These are phyloP conservation scores for Conringia planisiliqua DNA, from an alignment of 345 rosid species.

Conservation along the genomic window DNA sequence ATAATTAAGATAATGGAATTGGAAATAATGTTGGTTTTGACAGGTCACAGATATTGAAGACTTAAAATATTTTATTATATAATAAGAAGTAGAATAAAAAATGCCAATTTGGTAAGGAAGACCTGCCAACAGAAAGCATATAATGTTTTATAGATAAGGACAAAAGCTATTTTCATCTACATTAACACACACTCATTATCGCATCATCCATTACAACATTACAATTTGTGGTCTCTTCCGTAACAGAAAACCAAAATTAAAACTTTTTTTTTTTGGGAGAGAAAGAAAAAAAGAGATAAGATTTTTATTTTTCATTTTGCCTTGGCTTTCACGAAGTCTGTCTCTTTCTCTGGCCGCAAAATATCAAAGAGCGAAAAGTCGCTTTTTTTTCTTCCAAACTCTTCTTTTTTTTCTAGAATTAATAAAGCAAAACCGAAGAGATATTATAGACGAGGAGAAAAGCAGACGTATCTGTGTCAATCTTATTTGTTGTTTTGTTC, in stretches of 20 bases:
- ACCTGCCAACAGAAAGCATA: conserved; percentile 21
- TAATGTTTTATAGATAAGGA: conserved; percentile 25
- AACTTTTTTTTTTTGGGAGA: neutral
- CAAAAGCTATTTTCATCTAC: conserved; percentile 15
- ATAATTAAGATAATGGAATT: conserved; percentile 1
- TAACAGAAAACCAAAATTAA: conserved; percentile 13
- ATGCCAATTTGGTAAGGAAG: conserved; percentile 21
- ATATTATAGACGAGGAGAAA: conserved; percentile 17
- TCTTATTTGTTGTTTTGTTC: conserved; percentile 7
- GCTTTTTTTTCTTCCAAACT: neutral
- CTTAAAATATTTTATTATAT: neutral
- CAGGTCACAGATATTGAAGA: conserved; percentile 29
- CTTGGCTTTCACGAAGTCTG: conserved; percentile 10
- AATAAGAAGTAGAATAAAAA: neutral
- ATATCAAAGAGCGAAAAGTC: conserved; percentile 19
- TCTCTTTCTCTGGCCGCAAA: conserved; percentile 15
- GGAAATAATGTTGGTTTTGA: conserved; percentile 16
- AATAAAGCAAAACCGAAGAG: conserved; percentile 13
- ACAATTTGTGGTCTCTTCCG: neutral
- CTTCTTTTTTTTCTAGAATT: neutral
- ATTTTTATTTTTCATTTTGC: neutral
- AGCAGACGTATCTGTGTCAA: conserved; percentile 20
- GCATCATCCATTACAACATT: conserved; percentile 12
- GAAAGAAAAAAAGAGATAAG: neutral
- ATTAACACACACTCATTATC: conserved; percentile 11